A percentile compares a stretch with the other conserved stretches of the same genome.
Conservation (phyloP, 2,329 filamentous ascomycete genomes). For the Aureobasidium sp. region DNA sequence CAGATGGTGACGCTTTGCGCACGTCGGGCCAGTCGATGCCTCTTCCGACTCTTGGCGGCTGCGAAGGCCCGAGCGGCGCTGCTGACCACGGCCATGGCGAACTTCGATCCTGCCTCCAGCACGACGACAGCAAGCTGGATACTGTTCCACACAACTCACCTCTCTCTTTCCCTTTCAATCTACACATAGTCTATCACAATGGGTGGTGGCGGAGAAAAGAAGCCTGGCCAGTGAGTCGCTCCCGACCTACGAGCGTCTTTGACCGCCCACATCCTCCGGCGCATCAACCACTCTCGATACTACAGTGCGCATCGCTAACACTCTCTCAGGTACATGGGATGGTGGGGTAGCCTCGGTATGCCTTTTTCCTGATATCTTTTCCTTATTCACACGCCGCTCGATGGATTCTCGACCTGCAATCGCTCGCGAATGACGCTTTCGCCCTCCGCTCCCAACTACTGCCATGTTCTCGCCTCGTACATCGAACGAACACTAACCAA, state of each 20-base stretch:
- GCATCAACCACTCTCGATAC: neutral
- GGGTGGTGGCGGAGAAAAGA: conserved; percentile 36
- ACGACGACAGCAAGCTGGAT: conserved; percentile 1
- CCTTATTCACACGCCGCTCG: neutral
- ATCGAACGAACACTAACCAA: conserved; percentile 19
- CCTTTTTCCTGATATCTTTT: conserved; percentile 24
- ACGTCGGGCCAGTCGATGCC: neutral
- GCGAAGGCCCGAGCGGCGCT: neutral
- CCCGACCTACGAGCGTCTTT: neutral
- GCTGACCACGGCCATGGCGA: conserved; percentile 12
- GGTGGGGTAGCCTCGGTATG: conserved; percentile 71
- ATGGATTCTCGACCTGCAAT: neutral
- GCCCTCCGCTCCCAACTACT: conserved; percentile 2
- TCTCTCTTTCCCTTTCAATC: neutral
- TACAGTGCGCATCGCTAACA: conserved; percentile 23
- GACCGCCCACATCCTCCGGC: neutral
- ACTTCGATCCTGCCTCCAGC: conserved; percentile 12
- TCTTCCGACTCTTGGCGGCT: conserved; percentile 9
- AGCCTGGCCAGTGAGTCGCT: conserved; percentile 34
- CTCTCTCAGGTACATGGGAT: conserved; percentile 58
- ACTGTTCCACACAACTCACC: neutral
- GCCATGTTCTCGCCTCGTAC: neutral
- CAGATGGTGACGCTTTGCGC: conserved; percentile 2
- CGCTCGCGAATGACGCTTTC: neutral
- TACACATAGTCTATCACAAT: conserved; percentile 24